Conservation (phyloP, 2,329 filamentous ascomycete species). For the Calonectria ilicicola region DNA sequence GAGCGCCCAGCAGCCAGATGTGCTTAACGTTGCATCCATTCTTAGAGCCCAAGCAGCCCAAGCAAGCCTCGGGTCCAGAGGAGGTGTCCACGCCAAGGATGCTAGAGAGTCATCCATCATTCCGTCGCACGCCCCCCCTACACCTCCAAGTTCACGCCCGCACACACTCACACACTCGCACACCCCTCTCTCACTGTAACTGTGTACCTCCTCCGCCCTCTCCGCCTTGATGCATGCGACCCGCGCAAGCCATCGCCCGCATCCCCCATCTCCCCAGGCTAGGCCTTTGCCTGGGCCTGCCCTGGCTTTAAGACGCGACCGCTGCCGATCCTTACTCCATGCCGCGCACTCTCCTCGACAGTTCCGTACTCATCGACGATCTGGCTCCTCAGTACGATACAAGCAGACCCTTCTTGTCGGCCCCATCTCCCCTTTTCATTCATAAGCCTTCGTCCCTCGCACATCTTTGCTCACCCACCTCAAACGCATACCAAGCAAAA, state of each 20-base stretch:
- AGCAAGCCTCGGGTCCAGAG: slow-evolving; percentile 1
- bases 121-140: neutral
- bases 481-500: neutral
- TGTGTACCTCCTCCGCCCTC: slow-evolving; percentile 23
- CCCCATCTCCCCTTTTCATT: slow-evolving; percentile 6
- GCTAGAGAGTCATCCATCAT: slow-evolving; percentile 10
- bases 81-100: slow-evolving; percentile 10
- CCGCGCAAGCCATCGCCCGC: slow-evolving; percentile 11
- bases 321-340: slow-evolving; percentile 19
- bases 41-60: slow-evolving; percentile 5
- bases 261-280: slow-evolving; percentile 11
- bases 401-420: slow-evolving; percentile 6
- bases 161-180: neutral
- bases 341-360: slow-evolving; percentile 16
- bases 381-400: slow-evolving; percentile 4
- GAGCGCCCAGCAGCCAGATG: slow-evolving; percentile 13
- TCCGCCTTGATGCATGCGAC: slow-evolving; percentile 27
- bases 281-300: slow-evolving; percentile 13
- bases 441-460: neutral
- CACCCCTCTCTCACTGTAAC: neutral
- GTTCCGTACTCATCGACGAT: slow-evolving; percentile 21
- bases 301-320: slow-evolving; percentile 23
- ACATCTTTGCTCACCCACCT: neutral
- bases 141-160: neutral
- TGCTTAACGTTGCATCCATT: slow-evolving; percentile 37